phyloP scores from a whole-genome alignment of 2,329 filamentous ascomycete species.

The Colletotrichum sp. region DNA sequence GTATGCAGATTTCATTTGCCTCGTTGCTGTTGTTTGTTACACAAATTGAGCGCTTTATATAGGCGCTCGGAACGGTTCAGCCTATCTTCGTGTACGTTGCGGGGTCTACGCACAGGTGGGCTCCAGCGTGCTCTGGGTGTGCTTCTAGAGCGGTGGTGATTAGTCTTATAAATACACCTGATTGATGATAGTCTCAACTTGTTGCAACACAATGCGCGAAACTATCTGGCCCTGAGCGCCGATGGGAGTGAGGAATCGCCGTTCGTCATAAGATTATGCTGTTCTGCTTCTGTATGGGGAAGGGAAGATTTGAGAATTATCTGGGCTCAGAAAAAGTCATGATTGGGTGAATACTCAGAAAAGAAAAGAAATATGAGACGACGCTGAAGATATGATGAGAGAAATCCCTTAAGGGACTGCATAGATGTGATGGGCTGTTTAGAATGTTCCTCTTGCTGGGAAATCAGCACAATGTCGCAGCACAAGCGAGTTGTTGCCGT shows the following conservation, averaged over 20 bases:
- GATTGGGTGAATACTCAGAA: not conserved
- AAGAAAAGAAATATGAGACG: not conserved
- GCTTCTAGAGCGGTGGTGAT: not conserved
- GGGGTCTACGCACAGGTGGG: not conserved
- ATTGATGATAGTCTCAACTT: not conserved
- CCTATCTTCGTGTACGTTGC: not conserved
- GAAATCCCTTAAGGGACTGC: not conserved
- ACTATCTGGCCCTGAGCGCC: too few relatives aligned
- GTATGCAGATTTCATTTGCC: not conserved
- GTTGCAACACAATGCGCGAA: not conserved
- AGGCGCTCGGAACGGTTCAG: fast-evolving
- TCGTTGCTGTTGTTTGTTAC: not conserved
- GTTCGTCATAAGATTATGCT: not conserved
- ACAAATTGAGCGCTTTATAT: fast-evolving
- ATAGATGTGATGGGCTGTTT: fast-evolving
- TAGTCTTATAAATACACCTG: not conserved
- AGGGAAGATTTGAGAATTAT: not conserved
- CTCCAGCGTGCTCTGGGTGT: not conserved
- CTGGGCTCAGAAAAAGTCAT: not conserved
- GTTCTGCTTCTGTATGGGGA: not conserved
- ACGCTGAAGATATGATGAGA: not conserved
- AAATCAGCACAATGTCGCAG: fast-evolving
- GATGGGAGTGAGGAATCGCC: not conserved
- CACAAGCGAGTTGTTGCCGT: not conserved
- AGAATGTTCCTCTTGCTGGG: not conserved